Percentiles rank a stretch among this genome's conserved stretches.
phyloP scores from a whole-genome alignment of 176 grass and related monocot species.

The Juncus effusus region DNA sequence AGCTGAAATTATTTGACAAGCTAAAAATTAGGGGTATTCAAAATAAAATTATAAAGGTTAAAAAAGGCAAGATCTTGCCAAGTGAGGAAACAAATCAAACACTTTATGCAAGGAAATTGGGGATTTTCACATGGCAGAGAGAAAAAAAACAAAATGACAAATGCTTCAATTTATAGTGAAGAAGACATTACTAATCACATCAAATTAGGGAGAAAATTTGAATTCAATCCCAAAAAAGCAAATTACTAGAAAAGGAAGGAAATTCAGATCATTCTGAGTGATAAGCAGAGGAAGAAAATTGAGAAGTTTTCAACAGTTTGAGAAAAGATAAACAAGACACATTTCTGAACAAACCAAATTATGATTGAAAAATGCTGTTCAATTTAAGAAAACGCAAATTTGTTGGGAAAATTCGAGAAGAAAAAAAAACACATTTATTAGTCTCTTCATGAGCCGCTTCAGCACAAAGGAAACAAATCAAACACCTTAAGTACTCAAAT shows the following conservation, averaged over 20 bases:
- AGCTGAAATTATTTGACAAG: neutral
- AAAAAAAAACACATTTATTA: conserved; percentile 66
- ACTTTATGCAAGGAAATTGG: neutral
- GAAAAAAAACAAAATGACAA: too few relatives aligned
- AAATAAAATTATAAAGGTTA: conserved; percentile 15
- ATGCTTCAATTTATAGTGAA: too few relatives aligned
- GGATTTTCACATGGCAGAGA: neutral
- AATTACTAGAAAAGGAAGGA: too few relatives aligned
- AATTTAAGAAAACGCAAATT: too few relatives aligned
- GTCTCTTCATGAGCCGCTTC: conserved; percentile 59
- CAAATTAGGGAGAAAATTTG: too few relatives aligned
- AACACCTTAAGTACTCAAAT: conserved; percentile 22
- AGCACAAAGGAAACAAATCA: neutral
- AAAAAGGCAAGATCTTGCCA: conserved; percentile 23
- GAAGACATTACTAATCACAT: too few relatives aligned
- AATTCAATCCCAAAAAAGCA: too few relatives aligned
- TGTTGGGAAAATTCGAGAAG: neutral
- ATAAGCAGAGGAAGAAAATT: conserved; percentile 5
- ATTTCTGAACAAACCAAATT: too few relatives aligned
- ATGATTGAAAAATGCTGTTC: too few relatives aligned
- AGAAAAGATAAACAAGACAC: too few relatives aligned
- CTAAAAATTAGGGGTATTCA: conserved; percentile 9
- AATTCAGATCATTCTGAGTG: neutral
- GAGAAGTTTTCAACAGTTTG: too few relatives aligned
- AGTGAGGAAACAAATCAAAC: conserved; percentile 6